Evolutionary conservation across 163 green algal genomes (phyloP).

Genomic region (Volvox carteri): DNA sequence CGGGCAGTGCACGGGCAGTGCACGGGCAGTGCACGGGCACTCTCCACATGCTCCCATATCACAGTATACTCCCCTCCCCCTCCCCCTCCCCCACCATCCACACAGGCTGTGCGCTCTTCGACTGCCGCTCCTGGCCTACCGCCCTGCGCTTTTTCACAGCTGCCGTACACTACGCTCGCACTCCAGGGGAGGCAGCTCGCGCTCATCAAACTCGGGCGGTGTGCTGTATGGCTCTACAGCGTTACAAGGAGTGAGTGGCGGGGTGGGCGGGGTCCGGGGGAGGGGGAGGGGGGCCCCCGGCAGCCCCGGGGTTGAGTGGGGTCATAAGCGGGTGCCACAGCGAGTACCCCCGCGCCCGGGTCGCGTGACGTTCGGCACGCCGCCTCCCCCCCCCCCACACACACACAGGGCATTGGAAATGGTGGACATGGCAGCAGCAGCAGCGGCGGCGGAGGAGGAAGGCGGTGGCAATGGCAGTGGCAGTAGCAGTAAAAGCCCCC

Average conservation of each 20-base stretch:
- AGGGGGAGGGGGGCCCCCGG: no score
- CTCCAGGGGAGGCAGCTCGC: background rate
- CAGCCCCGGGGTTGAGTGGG: no score
- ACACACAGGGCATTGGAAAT: constrained; percentile 23
- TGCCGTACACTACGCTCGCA: background rate
- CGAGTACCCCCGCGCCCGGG: no score
- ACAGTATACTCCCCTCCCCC: no score
- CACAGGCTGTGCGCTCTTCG: constrained; percentile 40
- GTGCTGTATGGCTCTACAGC: constrained; percentile 42
- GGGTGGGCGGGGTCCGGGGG: background rate
- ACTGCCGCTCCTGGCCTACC: background rate
- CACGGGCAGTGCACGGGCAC: no score
- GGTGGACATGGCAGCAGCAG: background rate
- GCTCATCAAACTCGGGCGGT: constrained; percentile 37
- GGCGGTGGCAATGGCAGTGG: background rate
- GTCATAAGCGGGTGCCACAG: no score
- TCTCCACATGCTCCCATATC: no score
- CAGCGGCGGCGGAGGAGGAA: background rate
- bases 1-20: no score
- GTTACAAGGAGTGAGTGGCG: background rate
- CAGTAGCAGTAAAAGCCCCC: background rate
- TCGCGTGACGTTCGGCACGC: no score
- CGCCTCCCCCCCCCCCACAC: no score
- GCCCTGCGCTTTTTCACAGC: constrained; percentile 29
- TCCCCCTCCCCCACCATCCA: no score